Evolutionary conservation across 768 basidiomycete species (phyloP).

Genomic region (Suillus bovinus): DNA sequence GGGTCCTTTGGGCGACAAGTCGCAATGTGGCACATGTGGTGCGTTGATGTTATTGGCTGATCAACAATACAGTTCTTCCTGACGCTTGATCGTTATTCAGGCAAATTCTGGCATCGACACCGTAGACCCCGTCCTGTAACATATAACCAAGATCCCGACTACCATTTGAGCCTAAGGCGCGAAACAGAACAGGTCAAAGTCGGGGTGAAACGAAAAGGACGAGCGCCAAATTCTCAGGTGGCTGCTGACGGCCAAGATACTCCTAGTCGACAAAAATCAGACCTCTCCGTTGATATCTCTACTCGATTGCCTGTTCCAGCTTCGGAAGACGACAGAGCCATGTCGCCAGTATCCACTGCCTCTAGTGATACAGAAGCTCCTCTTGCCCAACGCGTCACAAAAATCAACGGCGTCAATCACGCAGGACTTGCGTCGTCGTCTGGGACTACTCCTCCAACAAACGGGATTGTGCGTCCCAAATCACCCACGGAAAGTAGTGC

Average conservation of each 20-base stretch:
- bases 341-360: constrained; percentile 70
- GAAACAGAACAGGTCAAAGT: constrained; percentile 59
- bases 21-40: constrained; percentile 93
- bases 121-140: constrained; percentile 76
- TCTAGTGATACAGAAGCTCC: constrained; percentile 78
- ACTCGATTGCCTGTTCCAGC: constrained; percentile 31
- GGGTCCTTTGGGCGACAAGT: constrained; percentile 87
- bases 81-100: constrained; percentile 37
- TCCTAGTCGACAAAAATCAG: constrained; percentile 43
- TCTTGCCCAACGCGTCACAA: constrained; percentile 61
- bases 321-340: constrained; percentile 52
- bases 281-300: constrained; percentile 37
- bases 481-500: constrained; percentile 21
- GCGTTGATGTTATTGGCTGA: constrained; percentile 31
- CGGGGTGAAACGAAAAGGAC: constrained; percentile 51
- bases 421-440: constrained; percentile 9
- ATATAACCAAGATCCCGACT: constrained; percentile 75
- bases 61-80: constrained; percentile 11
- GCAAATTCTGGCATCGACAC: constrained; percentile 90
- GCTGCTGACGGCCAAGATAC: constrained; percentile 50
- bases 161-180: constrained; percentile 56
- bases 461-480: constrained; percentile 11
- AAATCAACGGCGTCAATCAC: constrained; percentile 51
- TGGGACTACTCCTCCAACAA: constrained; percentile 24
- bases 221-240: constrained; percentile 23